Percentiles rank a stretch among this genome's conserved stretches.
Evolutionary conservation across 164 flowering plant species (phyloP).

Genomic region (Piper longum): DNA sequence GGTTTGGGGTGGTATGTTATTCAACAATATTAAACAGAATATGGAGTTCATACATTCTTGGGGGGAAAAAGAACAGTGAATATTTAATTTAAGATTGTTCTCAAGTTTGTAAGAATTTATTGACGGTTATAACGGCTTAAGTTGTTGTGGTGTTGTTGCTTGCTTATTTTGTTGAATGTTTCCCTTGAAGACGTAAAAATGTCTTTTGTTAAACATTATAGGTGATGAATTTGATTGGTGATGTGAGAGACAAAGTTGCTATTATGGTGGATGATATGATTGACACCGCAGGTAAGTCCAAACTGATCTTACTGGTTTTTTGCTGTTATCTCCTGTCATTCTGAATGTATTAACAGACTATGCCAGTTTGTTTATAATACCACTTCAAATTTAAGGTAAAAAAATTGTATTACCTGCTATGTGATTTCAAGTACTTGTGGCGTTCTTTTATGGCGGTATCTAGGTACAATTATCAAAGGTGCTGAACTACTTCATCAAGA

Average conservation of each 20-base stretch:
- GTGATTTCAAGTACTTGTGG: not conserved
- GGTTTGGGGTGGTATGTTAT: no score
- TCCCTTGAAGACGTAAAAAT: no score
- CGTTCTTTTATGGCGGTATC: not conserved
- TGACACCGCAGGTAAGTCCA: constrained; percentile 85
- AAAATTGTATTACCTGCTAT: not conserved
- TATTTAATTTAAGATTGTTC: no score
- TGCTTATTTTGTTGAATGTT: no score
- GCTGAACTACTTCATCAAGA: constrained; percentile 65
- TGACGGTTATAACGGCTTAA: no score
- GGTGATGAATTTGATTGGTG: constrained; percentile 99
- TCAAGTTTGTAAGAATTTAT: no score
- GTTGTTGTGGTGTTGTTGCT: no score
- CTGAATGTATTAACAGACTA: not conserved
- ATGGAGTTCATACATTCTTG: no score
- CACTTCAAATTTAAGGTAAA: not conserved
- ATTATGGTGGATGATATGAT: constrained; percentile 99
- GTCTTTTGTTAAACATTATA: constrained; percentile 8
- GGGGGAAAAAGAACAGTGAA: no score
- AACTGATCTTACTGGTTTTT: not conserved
- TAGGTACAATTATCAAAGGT: constrained; percentile 68
- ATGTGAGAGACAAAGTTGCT: constrained; percentile 93
- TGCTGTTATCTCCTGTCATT: not conserved
- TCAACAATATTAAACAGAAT: no score
- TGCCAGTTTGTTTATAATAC: not conserved